phyloP scores from a whole-genome alignment of 164 flowering plant species.

The Hamamelis virginiana region DNA sequence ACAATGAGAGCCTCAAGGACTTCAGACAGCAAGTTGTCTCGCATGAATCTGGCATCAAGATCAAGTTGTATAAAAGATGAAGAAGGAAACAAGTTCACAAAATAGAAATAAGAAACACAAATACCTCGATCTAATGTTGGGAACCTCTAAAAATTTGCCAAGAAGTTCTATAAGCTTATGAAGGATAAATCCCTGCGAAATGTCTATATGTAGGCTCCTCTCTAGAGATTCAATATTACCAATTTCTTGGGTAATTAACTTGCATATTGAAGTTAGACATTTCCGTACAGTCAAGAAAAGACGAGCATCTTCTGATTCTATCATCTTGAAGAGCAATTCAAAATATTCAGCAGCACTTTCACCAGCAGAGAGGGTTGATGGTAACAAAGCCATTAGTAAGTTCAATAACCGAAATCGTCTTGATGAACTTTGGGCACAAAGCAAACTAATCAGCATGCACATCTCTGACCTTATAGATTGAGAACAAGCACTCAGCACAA shows the following conservation, averaged over 20 bases:
- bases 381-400: conserved; percentile 70
- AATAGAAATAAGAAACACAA: background rate
- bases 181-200: conserved; percentile 97
- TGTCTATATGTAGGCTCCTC: conserved; percentile 91
- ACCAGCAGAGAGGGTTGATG: conserved; percentile 93
- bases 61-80: conserved; percentile 1
- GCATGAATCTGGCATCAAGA: conserved; percentile 72
- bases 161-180: conserved; percentile 96
- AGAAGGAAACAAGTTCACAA: background rate
- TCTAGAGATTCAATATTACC: conserved; percentile 77
- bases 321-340: conserved; percentile 90
- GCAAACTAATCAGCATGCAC: conserved; percentile 82
- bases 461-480: conserved; percentile 95
- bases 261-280: conserved; percentile 67
- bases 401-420: conserved; percentile 74
- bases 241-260: conserved; percentile 83
- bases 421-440: conserved; percentile 79
- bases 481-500: conserved; percentile 91
- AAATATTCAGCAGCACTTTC: conserved; percentile 98
- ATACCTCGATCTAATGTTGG: conserved; percentile 88
- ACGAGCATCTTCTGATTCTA: conserved; percentile 91
- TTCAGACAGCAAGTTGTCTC: conserved; percentile 76
- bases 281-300: conserved; percentile 89
- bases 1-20: conserved; percentile 94
- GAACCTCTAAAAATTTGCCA: conserved; percentile 90